Percentiles rank a stretch among this genome's conserved stretches.
phyloP scores from a whole-genome alignment of 2,329 filamentous ascomycete species.

The Epichloe amarillans region DNA sequence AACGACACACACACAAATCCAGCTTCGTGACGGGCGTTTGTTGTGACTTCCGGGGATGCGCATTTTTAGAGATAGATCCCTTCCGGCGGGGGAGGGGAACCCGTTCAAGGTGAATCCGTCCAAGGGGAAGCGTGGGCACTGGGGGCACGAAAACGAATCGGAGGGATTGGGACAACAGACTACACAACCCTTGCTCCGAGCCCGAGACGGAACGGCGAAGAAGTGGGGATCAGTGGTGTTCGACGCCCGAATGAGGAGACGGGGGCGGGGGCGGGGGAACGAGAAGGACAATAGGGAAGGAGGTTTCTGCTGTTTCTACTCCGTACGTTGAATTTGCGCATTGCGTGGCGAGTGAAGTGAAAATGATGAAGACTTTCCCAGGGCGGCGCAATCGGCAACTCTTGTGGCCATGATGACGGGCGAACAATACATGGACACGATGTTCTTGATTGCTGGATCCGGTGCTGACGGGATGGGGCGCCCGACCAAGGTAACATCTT shows the following conservation, averaged over 20 bases:
- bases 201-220: conserved; percentile 10
- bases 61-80: no score
- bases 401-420: no score
- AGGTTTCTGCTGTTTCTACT: no score
- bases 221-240: background rate
- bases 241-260: background rate
- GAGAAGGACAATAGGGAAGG: no score
- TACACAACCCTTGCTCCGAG: conserved; percentile 4
- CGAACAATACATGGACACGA: no score
- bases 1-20: conserved; percentile 3
- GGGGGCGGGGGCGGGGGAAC: no score
- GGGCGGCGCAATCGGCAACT: no score
- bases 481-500: no score
- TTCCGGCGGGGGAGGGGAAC: conserved; percentile 4
- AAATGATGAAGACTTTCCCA: background rate
- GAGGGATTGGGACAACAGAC: conserved; percentile 3
- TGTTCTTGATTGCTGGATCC: no score
- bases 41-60: background rate
- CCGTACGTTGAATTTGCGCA: no score
- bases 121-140: background rate
- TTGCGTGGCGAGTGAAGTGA: background rate
- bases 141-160: conserved; percentile 15
- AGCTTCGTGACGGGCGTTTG: conserved; percentile 3
- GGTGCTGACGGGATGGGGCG: no score
- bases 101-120: background rate